phyloP scores from a whole-genome alignment of 768 basidiomycete species.

The Lactarius pseudohatsudake region DNA sequence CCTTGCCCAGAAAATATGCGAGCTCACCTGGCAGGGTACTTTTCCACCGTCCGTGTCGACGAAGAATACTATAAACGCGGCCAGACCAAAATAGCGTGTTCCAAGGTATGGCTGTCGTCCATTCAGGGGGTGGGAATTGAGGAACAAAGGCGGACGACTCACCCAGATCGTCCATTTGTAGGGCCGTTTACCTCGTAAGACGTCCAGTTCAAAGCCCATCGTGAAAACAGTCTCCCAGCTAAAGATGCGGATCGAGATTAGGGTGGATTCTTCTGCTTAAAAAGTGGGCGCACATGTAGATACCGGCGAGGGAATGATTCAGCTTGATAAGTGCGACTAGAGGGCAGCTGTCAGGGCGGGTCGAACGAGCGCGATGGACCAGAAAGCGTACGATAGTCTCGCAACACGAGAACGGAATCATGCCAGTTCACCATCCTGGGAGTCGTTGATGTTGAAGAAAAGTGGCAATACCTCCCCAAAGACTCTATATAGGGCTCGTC shows the following conservation, averaged over 20 bases:
- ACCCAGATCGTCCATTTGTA: constrained; percentile 4
- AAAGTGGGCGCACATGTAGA: background rate
- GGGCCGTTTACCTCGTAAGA: constrained; percentile 17
- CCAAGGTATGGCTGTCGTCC: constrained; percentile 17
- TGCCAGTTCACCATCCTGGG: constrained; percentile 20
- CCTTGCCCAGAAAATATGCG: background rate
- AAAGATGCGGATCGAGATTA: background rate
- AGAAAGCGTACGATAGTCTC: constrained; percentile 12
- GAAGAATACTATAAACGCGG: background rate
- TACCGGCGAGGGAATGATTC: background rate
- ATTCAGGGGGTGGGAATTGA: background rate
- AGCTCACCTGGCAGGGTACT: background rate
- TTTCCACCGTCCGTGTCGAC: background rate
- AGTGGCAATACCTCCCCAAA: background rate
- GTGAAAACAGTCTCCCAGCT: constrained; percentile 2
- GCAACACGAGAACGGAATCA: background rate
- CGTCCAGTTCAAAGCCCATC: background rate
- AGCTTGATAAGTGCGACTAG: background rate
- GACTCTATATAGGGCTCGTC: constrained; percentile 5
- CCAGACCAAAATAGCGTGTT: constrained; percentile 10
- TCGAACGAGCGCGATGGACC: background rate
- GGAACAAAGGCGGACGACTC: background rate
- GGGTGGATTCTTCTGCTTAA: background rate
- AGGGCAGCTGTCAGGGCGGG: background rate
- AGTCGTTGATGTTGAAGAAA: background rate